Base-by-base conservation (phyloP, 495 filamentous ascomycete genomes). In the Tuber borchii region DNA sequence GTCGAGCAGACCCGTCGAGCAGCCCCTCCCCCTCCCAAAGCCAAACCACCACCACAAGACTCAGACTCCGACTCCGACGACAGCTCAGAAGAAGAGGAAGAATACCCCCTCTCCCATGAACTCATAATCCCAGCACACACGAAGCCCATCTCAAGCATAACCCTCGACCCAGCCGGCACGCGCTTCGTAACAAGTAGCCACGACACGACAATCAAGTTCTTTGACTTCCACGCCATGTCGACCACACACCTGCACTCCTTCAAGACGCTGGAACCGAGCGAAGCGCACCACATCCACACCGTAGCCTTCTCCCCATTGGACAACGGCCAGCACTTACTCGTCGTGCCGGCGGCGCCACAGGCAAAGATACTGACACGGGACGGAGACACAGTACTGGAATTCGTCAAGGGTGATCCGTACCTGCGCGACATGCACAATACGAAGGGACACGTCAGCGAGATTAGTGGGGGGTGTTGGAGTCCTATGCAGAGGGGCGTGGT, bases 371-470 rank as follows among this genome's bases (percentile, higher is more conserved):
- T 97, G 80, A 91, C 88, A 81, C 90, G 95, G 77, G 95, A 99
- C 86, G 95, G 95, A 12, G 93, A 94, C 56, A 87, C 90, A 16
- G 74, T 94, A 19, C 90, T 91, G 2, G 93, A 97, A 83, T 97
- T 97, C 78, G 90, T 91, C 73, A 99, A 99, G 85, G 95, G 95
- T 34, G 95, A 99, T 82, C 97, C 97, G 95, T 99, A 99, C 82
- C 85, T 99, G 74, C 88, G 95, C 56, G 96, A 99, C 82, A 93
- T 97, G 89, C 88, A 97, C 83, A 93, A 97, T 82, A 99, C 95
- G 0, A 98, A 97, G 82, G 95, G 95, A 0, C 95, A 99, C 82
- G 89, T 97, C 56, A 92, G 94, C 1, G 95, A 97, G 84, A 90
- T 96, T 43, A 92, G 92, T 39, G 90, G 90, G 34, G 95, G 93